These are phyloP conservation scores for Dictyostelium gargantuum DNA, from an alignment of 208 protist species.

Conservation along the genomic window DNA sequence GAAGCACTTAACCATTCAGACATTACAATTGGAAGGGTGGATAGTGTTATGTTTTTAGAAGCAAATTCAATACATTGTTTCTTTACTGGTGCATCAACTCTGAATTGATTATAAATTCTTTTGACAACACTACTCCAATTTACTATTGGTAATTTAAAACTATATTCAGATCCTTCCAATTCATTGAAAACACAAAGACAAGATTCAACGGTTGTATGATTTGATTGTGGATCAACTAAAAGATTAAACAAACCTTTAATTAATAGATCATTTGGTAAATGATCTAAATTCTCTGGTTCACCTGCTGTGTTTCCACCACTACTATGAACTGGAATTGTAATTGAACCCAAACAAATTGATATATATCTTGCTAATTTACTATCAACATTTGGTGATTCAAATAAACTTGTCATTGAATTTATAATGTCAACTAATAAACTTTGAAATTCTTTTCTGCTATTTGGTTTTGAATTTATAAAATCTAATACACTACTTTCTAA, in stretches of 20 bases:
- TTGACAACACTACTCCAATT: constrained; percentile 41
- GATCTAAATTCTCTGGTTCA: constrained; percentile 20
- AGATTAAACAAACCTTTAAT: constrained; percentile 22
- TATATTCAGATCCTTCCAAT: not conserved
- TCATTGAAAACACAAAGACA: not conserved
- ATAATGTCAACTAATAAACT: not conserved
- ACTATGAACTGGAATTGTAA: not conserved
- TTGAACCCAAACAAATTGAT: not conserved
- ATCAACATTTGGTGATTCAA: not conserved
- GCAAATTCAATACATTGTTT: constrained; percentile 10
- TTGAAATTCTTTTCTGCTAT: constrained; percentile 32
- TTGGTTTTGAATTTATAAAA: constrained; percentile 20
- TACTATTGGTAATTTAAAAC: not conserved
- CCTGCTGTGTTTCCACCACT: not conserved
- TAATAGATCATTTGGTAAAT: not conserved
- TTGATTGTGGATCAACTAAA: not conserved
- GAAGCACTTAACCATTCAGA: constrained; percentile 2
- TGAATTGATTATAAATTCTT: not conserved
- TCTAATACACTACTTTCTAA: not conserved
- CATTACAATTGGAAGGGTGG: not conserved
- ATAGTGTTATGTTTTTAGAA: not conserved
- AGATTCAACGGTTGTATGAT: not conserved
- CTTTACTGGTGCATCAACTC: not conserved
- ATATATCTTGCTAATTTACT: constrained; percentile 12
- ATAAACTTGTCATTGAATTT: not conserved